Conservation (phyloP, 768 basidiomycete species). For the Nevesoporus exiguus region DNA sequence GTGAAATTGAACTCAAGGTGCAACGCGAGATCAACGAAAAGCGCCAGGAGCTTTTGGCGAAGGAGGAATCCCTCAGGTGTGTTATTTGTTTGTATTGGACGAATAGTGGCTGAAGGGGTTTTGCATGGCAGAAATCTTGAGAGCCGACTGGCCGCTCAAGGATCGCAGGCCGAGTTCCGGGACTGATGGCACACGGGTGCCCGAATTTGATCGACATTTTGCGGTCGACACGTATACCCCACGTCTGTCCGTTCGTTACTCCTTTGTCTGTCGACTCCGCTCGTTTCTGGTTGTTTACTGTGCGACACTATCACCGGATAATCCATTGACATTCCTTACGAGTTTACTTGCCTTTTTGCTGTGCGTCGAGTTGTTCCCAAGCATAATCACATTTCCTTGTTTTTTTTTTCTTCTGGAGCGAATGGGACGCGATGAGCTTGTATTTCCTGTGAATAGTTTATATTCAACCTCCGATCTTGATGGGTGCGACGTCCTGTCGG, state of each 20-base stretch:
- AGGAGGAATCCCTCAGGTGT: slow-evolving; percentile 89
- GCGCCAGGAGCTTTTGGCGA: slow-evolving; percentile 92
- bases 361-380: slow-evolving; percentile 16
- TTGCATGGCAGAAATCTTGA: slow-evolving; percentile 66
- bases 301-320: slow-evolving; percentile 36
- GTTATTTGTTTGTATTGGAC: slow-evolving; percentile 16
- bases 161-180: slow-evolving; percentile 76
- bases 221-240: slow-evolving; percentile 34
- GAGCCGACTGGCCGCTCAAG: slow-evolving; percentile 87
- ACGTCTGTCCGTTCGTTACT: slow-evolving; percentile 33
- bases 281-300: slow-evolving; percentile 34
- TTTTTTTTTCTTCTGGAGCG: slow-evolving; percentile 14
- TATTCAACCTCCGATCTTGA: slow-evolving; percentile 30
- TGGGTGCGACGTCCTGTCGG: slow-evolving; percentile 11
- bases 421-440: slow-evolving; percentile 3
- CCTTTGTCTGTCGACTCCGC: slow-evolving; percentile 33
- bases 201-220: slow-evolving; percentile 21
- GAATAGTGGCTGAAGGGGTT: background rate
- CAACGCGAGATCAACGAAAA: slow-evolving; percentile 98
- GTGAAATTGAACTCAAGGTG: slow-evolving; percentile 97
- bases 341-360: slow-evolving; percentile 31
- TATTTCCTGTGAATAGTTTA: slow-evolving; percentile 6
- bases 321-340: slow-evolving; percentile 37
- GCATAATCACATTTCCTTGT: slow-evolving; percentile 23
- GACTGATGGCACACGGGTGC: slow-evolving; percentile 42